Evolutionary conservation across 768 basidiomycete genomes (phyloP).

Genomic region (Collybia nuda): DNA sequence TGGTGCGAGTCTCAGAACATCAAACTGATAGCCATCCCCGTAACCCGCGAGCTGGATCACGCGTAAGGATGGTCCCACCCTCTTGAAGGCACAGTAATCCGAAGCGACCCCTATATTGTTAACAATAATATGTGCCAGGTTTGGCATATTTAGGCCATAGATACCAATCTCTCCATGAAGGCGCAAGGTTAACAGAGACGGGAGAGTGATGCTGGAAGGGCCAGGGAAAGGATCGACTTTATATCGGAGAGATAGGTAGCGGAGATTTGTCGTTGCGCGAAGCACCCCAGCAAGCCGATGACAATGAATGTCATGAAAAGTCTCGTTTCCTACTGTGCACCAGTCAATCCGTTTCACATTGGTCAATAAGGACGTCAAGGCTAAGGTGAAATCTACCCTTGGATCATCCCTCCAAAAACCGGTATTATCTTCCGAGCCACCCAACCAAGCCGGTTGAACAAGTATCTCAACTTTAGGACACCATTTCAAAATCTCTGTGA

Average conservation of each 20-base stretch:
- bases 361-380: background rate
- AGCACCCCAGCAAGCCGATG: background rate
- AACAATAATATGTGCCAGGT: background rate
- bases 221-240: background rate
- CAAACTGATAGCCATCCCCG: background rate
- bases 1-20: slow-evolving; percentile 1
- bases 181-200: background rate
- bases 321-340: slow-evolving; percentile 2
- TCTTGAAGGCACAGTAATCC: background rate
- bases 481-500: background rate
- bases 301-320: background rate
- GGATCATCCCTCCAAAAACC: background rate
- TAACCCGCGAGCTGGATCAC: background rate
- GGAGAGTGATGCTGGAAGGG: background rate
- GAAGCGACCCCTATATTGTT: background rate
- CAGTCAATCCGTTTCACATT: slow-evolving; percentile 1
- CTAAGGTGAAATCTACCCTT: too few species aligned
- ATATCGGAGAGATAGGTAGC: background rate
- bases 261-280: background rate
- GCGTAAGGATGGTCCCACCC: background rate
- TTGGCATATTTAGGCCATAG: background rate
- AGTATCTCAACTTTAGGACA: slow-evolving; percentile 1
- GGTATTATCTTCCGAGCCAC: background rate
- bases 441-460: background rate
- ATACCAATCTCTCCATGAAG: background rate